Evolutionary conservation across 495 filamentous ascomycete species (phyloP), one percentile per base, ranked within the genome.

Genomic region (Tuber magnatum): DNA sequence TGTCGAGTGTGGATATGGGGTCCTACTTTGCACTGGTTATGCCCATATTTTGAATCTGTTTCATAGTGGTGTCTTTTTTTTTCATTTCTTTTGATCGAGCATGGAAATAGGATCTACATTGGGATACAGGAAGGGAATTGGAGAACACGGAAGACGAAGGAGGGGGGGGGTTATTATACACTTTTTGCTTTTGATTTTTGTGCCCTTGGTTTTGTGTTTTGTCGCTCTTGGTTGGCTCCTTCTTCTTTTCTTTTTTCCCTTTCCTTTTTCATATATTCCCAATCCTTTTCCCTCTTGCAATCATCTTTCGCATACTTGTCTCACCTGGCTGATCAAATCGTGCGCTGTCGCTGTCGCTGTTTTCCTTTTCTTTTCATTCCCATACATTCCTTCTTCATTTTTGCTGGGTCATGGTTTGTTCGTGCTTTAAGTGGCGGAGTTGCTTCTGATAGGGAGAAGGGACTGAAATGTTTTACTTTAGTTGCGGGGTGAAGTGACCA

Each of bases 41-140:
- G 56, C 56, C 56, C 56, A 65, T 65, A 65, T 35, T 65, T 65
- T 65, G 56, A 65, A 65, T 65, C 14, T 65, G 56, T 65, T 65
- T 65, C 28, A 75, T 79, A 75, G 73, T 51, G 61, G 56, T 32
- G 71, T 69, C 71, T 71, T 61, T 71, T 78, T 78, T 61, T 71
- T 78, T 78, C 75, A 68, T 70, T 79, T 79, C 76, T 75, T 71
- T 51, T 42, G 76, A 78, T 79, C 70, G 72, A 79, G 76, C 69
- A 74, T 78, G 77, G 71, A 70, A 75, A 43, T 43, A 69, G 69
- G 28, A 65, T 65, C 56, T 65, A 65, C 56, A 65, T 65, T 65
- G 56, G 56, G 28, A 32, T 35, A 65, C 56, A 65, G 32, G 56
- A 65, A 65, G 28, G 56, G 56, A 35, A 65, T 32, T 65, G 56